Conservation (phyloP, 192 early-diverging fungal species). For the Podila epicladia region DNA sequence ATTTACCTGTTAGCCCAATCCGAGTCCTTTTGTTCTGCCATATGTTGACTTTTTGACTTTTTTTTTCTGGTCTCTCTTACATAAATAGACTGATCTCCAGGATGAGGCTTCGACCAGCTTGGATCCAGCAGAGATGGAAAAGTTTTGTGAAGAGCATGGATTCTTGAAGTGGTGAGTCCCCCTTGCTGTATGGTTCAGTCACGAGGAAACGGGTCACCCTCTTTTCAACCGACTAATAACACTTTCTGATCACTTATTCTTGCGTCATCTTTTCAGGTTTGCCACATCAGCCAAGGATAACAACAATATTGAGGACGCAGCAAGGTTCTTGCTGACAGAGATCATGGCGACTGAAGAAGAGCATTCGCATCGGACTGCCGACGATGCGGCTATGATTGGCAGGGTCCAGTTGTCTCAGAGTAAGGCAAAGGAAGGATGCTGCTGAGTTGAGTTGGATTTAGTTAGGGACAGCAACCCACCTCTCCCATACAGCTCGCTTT, state of each 20-base stretch:
- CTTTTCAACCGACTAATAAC: background rate
- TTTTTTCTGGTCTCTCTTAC: background rate
- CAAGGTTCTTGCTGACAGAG: slow-evolving; percentile 55
- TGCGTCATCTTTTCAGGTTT: slow-evolving; percentile 48
- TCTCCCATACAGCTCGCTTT: too few relatives aligned
- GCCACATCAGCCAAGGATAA: slow-evolving; percentile 73
- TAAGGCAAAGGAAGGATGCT: slow-evolving; percentile 34
- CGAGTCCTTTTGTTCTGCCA: background rate
- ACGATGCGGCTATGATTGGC: slow-evolving; percentile 16
- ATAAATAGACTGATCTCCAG: slow-evolving; percentile 54
- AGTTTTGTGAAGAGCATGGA: slow-evolving; percentile 61
- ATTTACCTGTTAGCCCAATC: background rate
- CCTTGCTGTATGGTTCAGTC: background rate
- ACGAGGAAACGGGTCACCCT: background rate
- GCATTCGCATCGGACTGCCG: slow-evolving; percentile 9
- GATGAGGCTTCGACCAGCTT: slow-evolving; percentile 39
- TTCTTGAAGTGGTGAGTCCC: slow-evolving; percentile 61
- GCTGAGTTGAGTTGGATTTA: slow-evolving; percentile 11
- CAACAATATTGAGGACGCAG: slow-evolving; percentile 66
- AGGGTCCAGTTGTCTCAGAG: slow-evolving; percentile 32
- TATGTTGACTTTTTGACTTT: background rate
- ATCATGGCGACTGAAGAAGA: slow-evolving; percentile 55
- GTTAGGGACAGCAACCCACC: too few relatives aligned
- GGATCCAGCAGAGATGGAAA: slow-evolving; percentile 53
- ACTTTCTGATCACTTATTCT: background rate